Conservation (phyloP, 2,329 filamentous ascomycete genomes). For the Phoma sp. region DNA sequence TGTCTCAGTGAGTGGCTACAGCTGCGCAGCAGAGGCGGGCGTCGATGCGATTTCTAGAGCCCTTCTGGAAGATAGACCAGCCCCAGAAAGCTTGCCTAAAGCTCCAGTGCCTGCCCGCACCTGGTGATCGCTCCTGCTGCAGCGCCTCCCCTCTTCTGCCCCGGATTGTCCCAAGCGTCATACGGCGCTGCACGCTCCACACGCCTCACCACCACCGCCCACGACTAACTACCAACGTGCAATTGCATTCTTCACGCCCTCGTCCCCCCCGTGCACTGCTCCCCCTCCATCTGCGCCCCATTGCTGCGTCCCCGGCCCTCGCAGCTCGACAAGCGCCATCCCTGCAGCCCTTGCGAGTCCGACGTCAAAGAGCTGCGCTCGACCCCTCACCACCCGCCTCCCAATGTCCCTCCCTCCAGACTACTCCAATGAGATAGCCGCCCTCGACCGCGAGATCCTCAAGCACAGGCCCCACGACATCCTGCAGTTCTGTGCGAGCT, state of each 20-base stretch:
- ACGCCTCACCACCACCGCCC: conserved; percentile 17
- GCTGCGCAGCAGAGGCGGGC: conserved; percentile 15
- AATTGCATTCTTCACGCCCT: conserved; percentile 10
- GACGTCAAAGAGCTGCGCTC: conserved; percentile 48
- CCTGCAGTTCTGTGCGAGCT: conserved; percentile 74
- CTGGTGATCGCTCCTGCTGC: conserved; percentile 24
- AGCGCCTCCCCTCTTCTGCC: conserved; percentile 29
- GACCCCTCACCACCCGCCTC: conserved; percentile 43
- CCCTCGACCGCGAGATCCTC: conserved; percentile 67
- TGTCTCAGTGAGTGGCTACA: conserved; percentile 22
- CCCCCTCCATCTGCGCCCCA: conserved; percentile 22
- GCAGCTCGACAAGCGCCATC: conserved; percentile 42
- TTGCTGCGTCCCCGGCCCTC: conserved; percentile 36
- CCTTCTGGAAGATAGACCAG: conserved; percentile 37
- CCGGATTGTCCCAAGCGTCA: conserved; percentile 25
- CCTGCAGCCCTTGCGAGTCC: conserved; percentile 46
- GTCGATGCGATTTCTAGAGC: conserved; percentile 31
- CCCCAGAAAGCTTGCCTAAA: conserved; percentile 31
- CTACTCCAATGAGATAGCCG: conserved; percentile 66
- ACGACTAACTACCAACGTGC: conserved; percentile 12
- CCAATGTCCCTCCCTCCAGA: conserved; percentile 52
- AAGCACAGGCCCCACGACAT: conserved; percentile 68
- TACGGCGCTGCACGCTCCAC: conserved; percentile 22
- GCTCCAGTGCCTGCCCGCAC: conserved; percentile 22
- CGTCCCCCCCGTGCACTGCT: conserved; percentile 4